Evolutionary conservation across 345 rosid genomes (phyloP).

Genomic region (Mallotus nudiflorus): DNA sequence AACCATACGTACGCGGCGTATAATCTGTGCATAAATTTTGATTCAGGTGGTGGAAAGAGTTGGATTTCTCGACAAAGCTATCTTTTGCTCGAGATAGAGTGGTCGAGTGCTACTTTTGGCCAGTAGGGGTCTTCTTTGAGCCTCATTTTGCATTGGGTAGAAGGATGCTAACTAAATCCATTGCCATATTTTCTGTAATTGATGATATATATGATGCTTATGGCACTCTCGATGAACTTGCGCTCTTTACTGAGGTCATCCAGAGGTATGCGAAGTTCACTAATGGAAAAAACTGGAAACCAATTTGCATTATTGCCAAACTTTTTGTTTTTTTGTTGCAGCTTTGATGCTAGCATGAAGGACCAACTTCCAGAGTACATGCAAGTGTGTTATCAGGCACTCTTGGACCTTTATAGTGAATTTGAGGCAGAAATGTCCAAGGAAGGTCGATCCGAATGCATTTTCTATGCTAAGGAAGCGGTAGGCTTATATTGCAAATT

Average conservation of each 20-base stretch:
- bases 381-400: not conserved
- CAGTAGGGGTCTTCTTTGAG: slow-evolving; percentile 12
- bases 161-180: slow-evolving; percentile 4
- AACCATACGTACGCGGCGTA: too few relatives aligned
- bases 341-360: slow-evolving; percentile 3
- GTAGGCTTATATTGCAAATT: not conserved
- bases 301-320: too few relatives aligned
- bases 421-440: not conserved
- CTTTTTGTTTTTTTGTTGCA: not conserved
- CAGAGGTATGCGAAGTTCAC: not conserved
- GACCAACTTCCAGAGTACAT: slow-evolving; percentile 13
- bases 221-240: slow-evolving; percentile 9
- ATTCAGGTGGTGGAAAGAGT: slow-evolving; percentile 25
- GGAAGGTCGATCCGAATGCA: too few relatives aligned
- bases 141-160: slow-evolving; percentile 14
- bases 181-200: not conserved
- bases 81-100: slow-evolving; percentile 17
- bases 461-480: slow-evolving; percentile 7
- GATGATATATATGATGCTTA: slow-evolving; percentile 22
- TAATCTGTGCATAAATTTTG: too few relatives aligned
- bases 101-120: slow-evolving; percentile 20
- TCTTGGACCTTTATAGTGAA: slow-evolving; percentile 3
- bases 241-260: slow-evolving; percentile 14
- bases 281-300: not conserved
- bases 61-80: slow-evolving; percentile 11